These are phyloP conservation scores for Shiraia bambusicola DNA, from an alignment of 2,329 filamentous ascomycete genomes.

Conservation along the genomic window DNA sequence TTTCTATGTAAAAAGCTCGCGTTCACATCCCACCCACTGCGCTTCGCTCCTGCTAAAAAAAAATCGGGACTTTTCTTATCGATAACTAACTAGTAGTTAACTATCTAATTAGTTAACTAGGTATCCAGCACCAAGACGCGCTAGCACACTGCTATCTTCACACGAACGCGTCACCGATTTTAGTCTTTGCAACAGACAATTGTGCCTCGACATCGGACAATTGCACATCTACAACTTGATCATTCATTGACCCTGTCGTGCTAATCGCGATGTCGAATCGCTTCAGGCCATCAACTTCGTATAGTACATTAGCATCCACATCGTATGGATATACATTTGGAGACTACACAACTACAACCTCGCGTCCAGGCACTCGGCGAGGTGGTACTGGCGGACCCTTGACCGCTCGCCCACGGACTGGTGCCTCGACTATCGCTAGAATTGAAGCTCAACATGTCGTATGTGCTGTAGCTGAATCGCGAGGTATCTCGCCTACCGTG, in stretches of 20 bases:
- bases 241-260: conserved; percentile 20
- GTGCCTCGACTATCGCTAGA: conserved; percentile 59
- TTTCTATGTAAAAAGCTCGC: too few species aligned
- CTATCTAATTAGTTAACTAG: too few species aligned
- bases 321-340: conserved; percentile 40
- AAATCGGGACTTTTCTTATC: conserved; percentile 16
- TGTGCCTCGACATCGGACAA: neutral
- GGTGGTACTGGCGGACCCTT: conserved; percentile 41
- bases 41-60: conserved; percentile 8
- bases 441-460: conserved; percentile 69
- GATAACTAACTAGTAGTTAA: too few species aligned
- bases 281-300: conserved; percentile 30
- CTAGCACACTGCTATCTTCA: conserved; percentile 9
- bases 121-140: too few species aligned
- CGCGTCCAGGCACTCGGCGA: conserved; percentile 35
- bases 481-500: conserved; percentile 81
- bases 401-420: conserved; percentile 55
- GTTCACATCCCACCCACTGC: too few species aligned
- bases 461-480: conserved; percentile 85
- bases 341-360: conserved; percentile 41
- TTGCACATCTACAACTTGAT: conserved; percentile 13
- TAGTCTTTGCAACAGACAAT: conserved; percentile 1
- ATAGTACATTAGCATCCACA: conserved; percentile 33
- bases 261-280: conserved; percentile 31
- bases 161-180: conserved; percentile 9